Evolutionary conservation across 371 early-diverging fungal species (phyloP).

Genomic region (Apophysomyces variabilis): DNA sequence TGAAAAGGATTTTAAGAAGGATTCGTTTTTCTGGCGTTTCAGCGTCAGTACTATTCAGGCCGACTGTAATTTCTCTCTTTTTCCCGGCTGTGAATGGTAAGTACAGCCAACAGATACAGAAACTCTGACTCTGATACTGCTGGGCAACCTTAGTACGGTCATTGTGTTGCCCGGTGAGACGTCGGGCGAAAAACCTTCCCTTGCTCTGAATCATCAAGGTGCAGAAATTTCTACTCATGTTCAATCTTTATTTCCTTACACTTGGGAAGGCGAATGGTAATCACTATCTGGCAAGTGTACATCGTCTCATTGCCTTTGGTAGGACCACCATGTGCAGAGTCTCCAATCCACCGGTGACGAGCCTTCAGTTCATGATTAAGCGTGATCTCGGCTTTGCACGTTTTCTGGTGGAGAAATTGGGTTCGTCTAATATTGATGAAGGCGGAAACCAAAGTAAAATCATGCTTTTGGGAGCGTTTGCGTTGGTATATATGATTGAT

Average conservation of each 20-base stretch:
- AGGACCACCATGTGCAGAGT: conserved; percentile 50
- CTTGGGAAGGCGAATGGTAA: conserved; percentile 59
- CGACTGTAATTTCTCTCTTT: conserved; percentile 56
- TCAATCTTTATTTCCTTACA: conserved; percentile 58
- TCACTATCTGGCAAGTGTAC: neutral
- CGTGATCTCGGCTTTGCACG: conserved; percentile 30
- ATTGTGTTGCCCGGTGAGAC: conserved; percentile 24
- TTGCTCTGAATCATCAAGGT: conserved; percentile 54
- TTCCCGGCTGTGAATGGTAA: conserved; percentile 64
- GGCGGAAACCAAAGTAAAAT: conserved; percentile 40
- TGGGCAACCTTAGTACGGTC: conserved; percentile 20
- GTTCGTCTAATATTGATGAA: conserved; percentile 22
- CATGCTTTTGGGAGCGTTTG: conserved; percentile 54
- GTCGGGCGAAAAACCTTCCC: conserved; percentile 19
- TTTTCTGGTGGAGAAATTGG: conserved; percentile 30
- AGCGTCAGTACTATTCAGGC: conserved; percentile 44
- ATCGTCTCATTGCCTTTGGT: neutral
- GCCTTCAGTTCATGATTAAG: conserved; percentile 56
- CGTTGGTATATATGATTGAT: conserved; percentile 59
- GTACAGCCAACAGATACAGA: conserved; percentile 19
- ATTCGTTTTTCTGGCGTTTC: conserved; percentile 62
- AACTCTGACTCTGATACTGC: neutral
- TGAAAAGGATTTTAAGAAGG: conserved; percentile 41
- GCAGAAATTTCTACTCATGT: conserved; percentile 43
- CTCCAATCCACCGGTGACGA: conserved; percentile 37